Evolutionary conservation across 2,329 filamentous ascomycete species (phyloP).

Genomic region (Pseudogymnoascus destructans): DNA sequence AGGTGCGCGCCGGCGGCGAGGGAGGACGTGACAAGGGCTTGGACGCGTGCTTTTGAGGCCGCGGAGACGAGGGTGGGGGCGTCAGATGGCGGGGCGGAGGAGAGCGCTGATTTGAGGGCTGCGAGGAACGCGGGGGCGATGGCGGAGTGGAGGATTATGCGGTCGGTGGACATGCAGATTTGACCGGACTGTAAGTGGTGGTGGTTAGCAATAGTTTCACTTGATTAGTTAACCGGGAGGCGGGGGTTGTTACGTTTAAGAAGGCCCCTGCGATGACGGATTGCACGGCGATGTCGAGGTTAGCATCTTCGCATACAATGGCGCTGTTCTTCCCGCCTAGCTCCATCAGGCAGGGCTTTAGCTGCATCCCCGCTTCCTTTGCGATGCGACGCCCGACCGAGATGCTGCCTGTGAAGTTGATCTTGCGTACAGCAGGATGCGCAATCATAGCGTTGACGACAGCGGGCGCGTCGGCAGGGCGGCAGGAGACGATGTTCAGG

Average conservation of each 20-base stretch:
- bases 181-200: constrained; percentile 39
- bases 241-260: constrained; percentile 30
- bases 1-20: not conserved
- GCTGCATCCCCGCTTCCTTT: constrained; percentile 44
- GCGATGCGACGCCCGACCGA: constrained; percentile 56
- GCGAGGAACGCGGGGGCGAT: constrained; percentile 26
- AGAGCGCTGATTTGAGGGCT: constrained; percentile 24
- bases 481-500: constrained; percentile 45
- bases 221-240: not conserved
- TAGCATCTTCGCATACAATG: constrained; percentile 55
- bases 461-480: constrained; percentile 37
- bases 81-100: constrained; percentile 7
- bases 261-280: constrained; percentile 44
- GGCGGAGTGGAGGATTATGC: constrained; percentile 28
- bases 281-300: constrained; percentile 46
- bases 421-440: constrained; percentile 45
- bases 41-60: not conserved
- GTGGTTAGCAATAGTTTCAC: constrained; percentile 11
- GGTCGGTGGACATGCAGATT: constrained; percentile 45
- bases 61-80: not conserved
- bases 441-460: constrained; percentile 45
- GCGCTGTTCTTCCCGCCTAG: constrained; percentile 59
- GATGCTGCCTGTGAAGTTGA: constrained; percentile 68
- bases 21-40: not conserved
- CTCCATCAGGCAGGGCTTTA: constrained; percentile 60